Base-by-base conservation (phyloP, 768 basidiomycete species). In the Tulasnella sp. region DNA sequence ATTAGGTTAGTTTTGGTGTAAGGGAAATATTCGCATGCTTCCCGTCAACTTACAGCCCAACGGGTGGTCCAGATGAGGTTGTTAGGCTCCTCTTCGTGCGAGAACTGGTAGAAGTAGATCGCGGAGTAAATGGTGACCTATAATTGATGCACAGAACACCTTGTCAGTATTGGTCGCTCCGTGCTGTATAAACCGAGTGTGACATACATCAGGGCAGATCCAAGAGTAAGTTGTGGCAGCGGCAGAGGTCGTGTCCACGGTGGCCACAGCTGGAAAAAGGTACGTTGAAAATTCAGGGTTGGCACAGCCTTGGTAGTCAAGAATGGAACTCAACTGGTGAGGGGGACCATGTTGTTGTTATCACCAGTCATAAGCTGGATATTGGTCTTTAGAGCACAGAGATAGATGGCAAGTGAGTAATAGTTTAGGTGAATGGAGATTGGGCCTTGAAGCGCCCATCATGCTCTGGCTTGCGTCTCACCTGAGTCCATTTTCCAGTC, bases 21-120 rank as follows among this genome's bases (percentile, higher is more conserved):
- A 19, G 23, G 19, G 32, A 17, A 30, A 9, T 2, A 17, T 15
- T 7, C 24, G 24, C 1, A 17, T 11, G 11, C 42, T 27, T n/a
- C 15, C 15, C n/a, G 30, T 2, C 17, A 24, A 41, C 52, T 19
- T 48, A 64, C 58, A 34, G 83, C 73, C 75, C 88, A 90, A 23
- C 88, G 84, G 15, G 80, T 81, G 1, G 86, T 86, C 88, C 88
- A 91, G 23, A 66, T 64, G 34, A 73, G 69, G 67, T 73, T 75
- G 38, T 70, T 1, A 0, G 79, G 67, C n/a, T 64, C 54, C 13
- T 15, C 23, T 4, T 55, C 50, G 38, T 26, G 26, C 0, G 62
- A 63, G 75, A 86, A 89, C 66, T 88, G 85, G 70, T 87, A 87
- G 74, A 89, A 90, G 74, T 88, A 90, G 64, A 89, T 81, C 38